phyloP scores from a whole-genome alignment of 306 rosid species.

The Hippophae gyantsensis region DNA sequence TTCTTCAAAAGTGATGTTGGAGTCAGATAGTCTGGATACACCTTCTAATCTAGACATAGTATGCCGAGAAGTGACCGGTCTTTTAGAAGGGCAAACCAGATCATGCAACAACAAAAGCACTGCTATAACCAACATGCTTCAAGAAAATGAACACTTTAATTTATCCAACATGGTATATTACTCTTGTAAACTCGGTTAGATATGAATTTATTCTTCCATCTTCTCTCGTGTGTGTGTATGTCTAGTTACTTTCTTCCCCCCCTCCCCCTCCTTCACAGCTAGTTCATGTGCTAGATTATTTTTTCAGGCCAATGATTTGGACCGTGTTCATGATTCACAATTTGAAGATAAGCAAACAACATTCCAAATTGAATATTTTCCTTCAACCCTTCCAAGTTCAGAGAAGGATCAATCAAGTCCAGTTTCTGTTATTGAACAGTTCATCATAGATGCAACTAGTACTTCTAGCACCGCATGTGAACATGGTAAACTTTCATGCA shows the following conservation, averaged over 20 bases:
- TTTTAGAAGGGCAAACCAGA: neutral
- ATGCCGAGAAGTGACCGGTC: neutral
- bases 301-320: slow-evolving; percentile 2
- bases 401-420: slow-evolving; percentile 21
- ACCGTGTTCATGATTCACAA: slow-evolving; percentile 29
- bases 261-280: neutral
- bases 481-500: slow-evolving; percentile 28
- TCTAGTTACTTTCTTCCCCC: neutral
- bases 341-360: slow-evolving; percentile 26
- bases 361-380: slow-evolving; percentile 23
- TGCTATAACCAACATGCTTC: slow-evolving; percentile 5
- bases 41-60: too few species aligned
- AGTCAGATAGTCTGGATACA: too few species aligned
- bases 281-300: slow-evolving; percentile 13
- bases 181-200: slow-evolving; percentile 3
- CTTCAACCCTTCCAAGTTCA: slow-evolving; percentile 27
- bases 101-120: slow-evolving; percentile 16
- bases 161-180: slow-evolving; percentile 32
- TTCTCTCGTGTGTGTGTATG: neutral
- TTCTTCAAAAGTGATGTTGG: too few species aligned
- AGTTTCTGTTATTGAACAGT: slow-evolving; percentile 23
- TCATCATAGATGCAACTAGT: slow-evolving; percentile 21
- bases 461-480: slow-evolving; percentile 18
- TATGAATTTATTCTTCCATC: slow-evolving; percentile 3
- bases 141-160: slow-evolving; percentile 25